These are phyloP conservation scores for Cryphonectria parasitica DNA, from an alignment of 2,329 filamentous ascomycete species.

Conservation along the genomic window DNA sequence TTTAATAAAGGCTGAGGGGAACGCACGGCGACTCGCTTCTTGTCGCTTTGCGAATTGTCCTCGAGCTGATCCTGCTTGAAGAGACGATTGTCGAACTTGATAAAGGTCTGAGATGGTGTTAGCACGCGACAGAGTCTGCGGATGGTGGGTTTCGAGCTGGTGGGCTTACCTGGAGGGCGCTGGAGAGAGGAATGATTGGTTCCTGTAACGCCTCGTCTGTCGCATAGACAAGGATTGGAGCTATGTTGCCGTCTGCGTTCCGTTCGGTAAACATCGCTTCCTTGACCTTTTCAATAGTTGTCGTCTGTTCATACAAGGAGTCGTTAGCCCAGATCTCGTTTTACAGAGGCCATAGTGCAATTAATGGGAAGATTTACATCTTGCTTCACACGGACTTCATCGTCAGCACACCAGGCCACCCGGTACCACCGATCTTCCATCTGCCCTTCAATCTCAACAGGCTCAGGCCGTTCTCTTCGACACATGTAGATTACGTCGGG, in stretches of 20 bases:
- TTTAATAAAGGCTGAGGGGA: conserved; percentile 22
- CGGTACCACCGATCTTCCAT: conserved; percentile 38
- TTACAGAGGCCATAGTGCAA: background rate
- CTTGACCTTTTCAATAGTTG: conserved; percentile 31
- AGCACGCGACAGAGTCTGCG: background rate
- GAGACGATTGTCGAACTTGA: conserved; percentile 41
- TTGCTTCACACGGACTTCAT: conserved; percentile 30
- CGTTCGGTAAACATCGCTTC: conserved; percentile 31
- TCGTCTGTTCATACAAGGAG: conserved; percentile 23
- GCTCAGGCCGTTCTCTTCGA: conserved; percentile 31
- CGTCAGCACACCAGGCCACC: conserved; percentile 31
- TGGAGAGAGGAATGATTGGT: conserved; percentile 32
- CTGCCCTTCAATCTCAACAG: conserved; percentile 28
- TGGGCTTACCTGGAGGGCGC: conserved; percentile 33
- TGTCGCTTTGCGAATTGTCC: conserved; percentile 34
- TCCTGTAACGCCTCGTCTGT: conserved; percentile 37
- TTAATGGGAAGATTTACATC: conserved; percentile 25
- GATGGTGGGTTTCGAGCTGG: background rate
- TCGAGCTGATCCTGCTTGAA: conserved; percentile 40
- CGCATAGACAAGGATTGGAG: conserved; percentile 39
- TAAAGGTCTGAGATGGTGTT: conserved; percentile 34
- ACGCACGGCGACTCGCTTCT: conserved; percentile 32
- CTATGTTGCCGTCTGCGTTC: conserved; percentile 23
- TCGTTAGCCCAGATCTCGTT: conserved; percentile 1
- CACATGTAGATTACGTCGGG: conserved; percentile 37